These are phyloP conservation scores for Fistulinella cinereoalba DNA, from an alignment of 1,284 basidiomycete species.

Conservation along the genomic window DNA sequence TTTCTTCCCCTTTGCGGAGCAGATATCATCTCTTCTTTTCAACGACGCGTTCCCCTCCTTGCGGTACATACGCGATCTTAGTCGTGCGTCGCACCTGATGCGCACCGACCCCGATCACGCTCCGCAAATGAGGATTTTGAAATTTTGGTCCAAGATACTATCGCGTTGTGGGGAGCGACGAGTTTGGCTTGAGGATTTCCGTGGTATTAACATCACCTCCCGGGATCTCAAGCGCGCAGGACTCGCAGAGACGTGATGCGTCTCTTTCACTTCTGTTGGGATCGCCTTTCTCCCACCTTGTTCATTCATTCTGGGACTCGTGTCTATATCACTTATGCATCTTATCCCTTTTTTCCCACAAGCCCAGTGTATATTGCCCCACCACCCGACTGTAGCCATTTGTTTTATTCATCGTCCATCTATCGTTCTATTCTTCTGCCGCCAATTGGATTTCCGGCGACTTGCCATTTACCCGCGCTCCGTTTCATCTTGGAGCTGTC, in stretches of 20 bases:
- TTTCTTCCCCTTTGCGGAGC: slow-evolving; percentile 64
- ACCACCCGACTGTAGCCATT: slow-evolving; percentile 28
- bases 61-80: slow-evolving; percentile 60
- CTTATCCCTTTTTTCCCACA: slow-evolving; percentile 10
- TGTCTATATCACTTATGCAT: slow-evolving; percentile 19
- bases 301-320: slow-evolving; percentile 2
- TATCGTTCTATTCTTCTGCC: no score
- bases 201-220: slow-evolving; percentile 30
- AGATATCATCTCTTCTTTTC: slow-evolving; percentile 57
- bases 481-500: slow-evolving; percentile 11
- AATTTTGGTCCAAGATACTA: slow-evolving; percentile 36
- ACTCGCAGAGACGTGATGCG: slow-evolving; percentile 17
- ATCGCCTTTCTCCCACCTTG: not conserved
- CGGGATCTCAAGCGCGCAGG: slow-evolving; percentile 34
- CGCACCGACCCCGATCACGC: slow-evolving; percentile 25
- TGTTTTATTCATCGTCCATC: slow-evolving; percentile 2
- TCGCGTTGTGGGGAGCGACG: slow-evolving; percentile 31
- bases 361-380: slow-evolving; percentile 29
- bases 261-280: not conserved
- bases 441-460: not conserved
- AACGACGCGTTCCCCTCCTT: slow-evolving; percentile 60
- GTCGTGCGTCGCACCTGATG: slow-evolving; percentile 32
- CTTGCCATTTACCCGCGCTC: slow-evolving; percentile 4
- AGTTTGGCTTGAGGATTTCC: slow-evolving; percentile 34
- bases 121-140: slow-evolving; percentile 27